Conservation (phyloP, 1,284 basidiomycete genomes). For the Irpex lacteus region DNA sequence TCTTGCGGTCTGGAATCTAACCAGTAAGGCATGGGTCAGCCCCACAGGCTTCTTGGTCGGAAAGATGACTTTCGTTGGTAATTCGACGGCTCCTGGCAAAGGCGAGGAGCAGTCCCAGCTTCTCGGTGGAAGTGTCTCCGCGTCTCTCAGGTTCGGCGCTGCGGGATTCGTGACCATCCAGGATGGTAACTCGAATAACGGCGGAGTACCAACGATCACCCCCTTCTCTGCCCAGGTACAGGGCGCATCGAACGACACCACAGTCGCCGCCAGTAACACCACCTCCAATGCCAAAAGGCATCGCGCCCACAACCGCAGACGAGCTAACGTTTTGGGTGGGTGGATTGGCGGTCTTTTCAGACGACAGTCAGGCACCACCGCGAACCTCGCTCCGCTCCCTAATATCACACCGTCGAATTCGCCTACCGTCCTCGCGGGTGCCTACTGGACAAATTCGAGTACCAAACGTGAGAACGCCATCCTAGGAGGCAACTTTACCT, state of each 20-base stretch:
- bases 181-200: conserved; percentile 37
- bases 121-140: conserved; percentile 61
- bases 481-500: conserved; percentile 90
- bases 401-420: conserved; percentile 53
- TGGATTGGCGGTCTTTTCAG: conserved; percentile 56
- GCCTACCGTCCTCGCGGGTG: conserved; percentile 82
- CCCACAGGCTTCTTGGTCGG: conserved; percentile 75
- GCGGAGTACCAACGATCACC: conserved; percentile 51
- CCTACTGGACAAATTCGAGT: conserved; percentile 86
- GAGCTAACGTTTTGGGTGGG: conserved; percentile 25
- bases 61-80: conserved; percentile 69
- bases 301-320: conserved; percentile 22
- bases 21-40: conserved; percentile 63
- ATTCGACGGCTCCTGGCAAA: conserved; percentile 45
- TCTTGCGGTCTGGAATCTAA: conserved; percentile 78
- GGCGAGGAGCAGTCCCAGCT: conserved; percentile 43
- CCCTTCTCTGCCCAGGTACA: conserved; percentile 58
- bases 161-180: conserved; percentile 70
- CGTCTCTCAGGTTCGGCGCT: conserved; percentile 61
- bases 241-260: conserved; percentile 23
- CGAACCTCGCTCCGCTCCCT: conserved; percentile 49
- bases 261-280: conserved; percentile 17
- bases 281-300: conserved; percentile 2
- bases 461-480: conserved; percentile 68
- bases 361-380: conserved; percentile 43